Conservation (phyloP, 441 rosid species). For the Melastoma candidum region DNA sequence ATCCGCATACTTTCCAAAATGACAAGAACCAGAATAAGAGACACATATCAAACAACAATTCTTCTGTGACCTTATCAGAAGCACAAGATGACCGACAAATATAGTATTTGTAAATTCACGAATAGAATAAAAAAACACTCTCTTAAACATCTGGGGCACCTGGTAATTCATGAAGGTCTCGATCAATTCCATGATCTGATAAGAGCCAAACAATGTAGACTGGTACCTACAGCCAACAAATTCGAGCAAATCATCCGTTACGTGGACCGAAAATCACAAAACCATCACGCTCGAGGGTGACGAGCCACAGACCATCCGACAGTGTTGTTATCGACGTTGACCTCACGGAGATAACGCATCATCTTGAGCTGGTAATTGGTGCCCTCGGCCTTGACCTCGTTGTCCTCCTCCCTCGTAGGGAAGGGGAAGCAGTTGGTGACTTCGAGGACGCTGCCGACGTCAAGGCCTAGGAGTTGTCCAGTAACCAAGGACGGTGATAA, state of each 20-base stretch:
- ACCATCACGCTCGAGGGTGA: too few species aligned
- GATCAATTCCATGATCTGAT: constrained; percentile 85
- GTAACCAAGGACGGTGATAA: constrained; percentile 88
- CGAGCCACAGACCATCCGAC: constrained; percentile 58
- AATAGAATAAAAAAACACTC: too few species aligned
- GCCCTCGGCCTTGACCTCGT: constrained; percentile 94
- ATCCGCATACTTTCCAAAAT: too few species aligned
- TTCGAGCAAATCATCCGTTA: too few species aligned
- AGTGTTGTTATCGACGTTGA: constrained; percentile 94
- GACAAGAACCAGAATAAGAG: too few species aligned
- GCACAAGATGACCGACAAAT: too few species aligned
- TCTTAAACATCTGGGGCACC: constrained; percentile 28
- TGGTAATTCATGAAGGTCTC: constrained; percentile 98
- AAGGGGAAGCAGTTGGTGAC: constrained; percentile 96
- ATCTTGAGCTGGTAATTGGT: constrained; percentile 98
- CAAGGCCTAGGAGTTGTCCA: constrained; percentile 92
- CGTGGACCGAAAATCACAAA: too few species aligned
- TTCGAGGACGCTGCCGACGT: constrained; percentile 94
- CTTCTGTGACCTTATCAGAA: too few species aligned
- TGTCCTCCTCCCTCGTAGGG: constrained; percentile 86
- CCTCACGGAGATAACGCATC: constrained; percentile 97
- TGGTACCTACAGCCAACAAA: constrained; percentile 56
- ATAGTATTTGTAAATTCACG: too few species aligned
- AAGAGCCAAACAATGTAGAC: constrained; percentile 90
- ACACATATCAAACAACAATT: too few species aligned